Evolutionary conservation across 108 stramenopile species (phyloP).

Genomic region (Asterionellopsis glacialis): DNA sequence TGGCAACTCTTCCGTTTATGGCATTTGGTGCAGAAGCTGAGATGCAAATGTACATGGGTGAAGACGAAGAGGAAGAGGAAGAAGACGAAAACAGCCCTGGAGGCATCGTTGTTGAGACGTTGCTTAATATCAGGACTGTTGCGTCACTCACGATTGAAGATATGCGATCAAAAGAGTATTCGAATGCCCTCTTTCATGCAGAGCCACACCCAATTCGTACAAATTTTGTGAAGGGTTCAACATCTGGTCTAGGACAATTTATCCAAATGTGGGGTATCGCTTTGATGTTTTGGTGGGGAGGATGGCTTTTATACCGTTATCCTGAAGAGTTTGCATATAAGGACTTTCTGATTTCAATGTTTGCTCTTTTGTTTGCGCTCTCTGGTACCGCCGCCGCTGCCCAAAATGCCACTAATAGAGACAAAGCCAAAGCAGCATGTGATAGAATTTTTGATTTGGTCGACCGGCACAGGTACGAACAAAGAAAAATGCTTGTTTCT

Average conservation of each 20-base stretch:
- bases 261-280: conserved; percentile 52
- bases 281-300: conserved; percentile 66
- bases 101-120: conserved; percentile 50
- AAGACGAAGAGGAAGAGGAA: conserved; percentile 28
- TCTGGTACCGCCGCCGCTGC: conserved; percentile 52
- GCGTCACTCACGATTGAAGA: conserved; percentile 48
- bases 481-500: no score
- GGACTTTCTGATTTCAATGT: conserved; percentile 61
- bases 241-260: conserved; percentile 32
- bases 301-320: conserved; percentile 39
- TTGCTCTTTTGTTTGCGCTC: conserved; percentile 52
- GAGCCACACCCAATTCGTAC: conserved; percentile 19
- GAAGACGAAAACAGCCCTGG: conserved; percentile 34
- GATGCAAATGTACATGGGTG: conserved; percentile 50
- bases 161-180: conserved; percentile 20
- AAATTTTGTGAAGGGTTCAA: conserved; percentile 27
- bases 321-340: conserved; percentile 28
- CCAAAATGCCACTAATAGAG: conserved; percentile 37
- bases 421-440: conserved; percentile 45
- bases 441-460: conserved; percentile 40
- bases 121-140: conserved; percentile 64
- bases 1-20: conserved; percentile 52
- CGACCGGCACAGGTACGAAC: not conserved
- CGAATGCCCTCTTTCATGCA: conserved; percentile 21
- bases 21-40: conserved; percentile 50